Percentiles rank a stretch among this genome's conserved stretches.
These are phyloP conservation scores for Arctium lappa DNA, from an alignment of 129 eudicot genomes.

Conservation along the genomic window DNA sequence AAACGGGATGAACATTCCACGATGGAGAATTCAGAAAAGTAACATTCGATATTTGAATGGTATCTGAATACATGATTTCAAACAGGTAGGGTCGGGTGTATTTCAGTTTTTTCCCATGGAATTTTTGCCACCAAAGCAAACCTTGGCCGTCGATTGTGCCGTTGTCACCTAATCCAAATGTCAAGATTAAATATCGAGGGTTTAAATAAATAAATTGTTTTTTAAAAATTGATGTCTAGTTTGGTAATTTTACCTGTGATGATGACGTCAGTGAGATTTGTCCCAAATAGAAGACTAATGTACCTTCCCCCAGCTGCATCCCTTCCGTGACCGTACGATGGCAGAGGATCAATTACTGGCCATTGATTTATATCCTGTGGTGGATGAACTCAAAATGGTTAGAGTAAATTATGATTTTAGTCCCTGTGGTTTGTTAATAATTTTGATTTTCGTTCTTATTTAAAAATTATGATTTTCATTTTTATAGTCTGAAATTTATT, in stretches of 20 bases:
- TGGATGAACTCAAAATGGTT: neutral
- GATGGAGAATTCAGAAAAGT: conserved; percentile 80
- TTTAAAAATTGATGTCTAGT: neutral
- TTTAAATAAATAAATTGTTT: neutral
- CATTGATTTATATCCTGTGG: conserved; percentile 59
- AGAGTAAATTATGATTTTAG: neutral
- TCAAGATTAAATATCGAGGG: neutral
- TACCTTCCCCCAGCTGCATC: conserved; percentile 86
- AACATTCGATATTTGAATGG: conserved; percentile 66
- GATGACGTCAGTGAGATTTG: conserved; percentile 85
- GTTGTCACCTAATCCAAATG: conserved; percentile 54
- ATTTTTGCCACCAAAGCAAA: conserved; percentile 81
- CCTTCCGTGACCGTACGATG: conserved; percentile 90
- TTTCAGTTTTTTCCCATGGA: conserved; percentile 57
- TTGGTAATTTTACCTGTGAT: conserved; percentile 57
- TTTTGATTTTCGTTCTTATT: no score
- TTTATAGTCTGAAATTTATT: no score
- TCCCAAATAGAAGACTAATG: conserved; percentile 75
- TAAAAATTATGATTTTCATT: no score
- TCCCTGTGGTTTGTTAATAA: no score
- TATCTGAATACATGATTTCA: conserved; percentile 76
- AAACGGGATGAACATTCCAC: conserved; percentile 92
- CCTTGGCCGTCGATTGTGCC: conserved; percentile 97
- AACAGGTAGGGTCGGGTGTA: conserved; percentile 80
- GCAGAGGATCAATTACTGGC: conserved; percentile 76